Evolutionary conservation across 345 rosid species (phyloP), one percentile per base, ranked within the genome.

Genomic region (Crucihimalaya himalaica): DNA sequence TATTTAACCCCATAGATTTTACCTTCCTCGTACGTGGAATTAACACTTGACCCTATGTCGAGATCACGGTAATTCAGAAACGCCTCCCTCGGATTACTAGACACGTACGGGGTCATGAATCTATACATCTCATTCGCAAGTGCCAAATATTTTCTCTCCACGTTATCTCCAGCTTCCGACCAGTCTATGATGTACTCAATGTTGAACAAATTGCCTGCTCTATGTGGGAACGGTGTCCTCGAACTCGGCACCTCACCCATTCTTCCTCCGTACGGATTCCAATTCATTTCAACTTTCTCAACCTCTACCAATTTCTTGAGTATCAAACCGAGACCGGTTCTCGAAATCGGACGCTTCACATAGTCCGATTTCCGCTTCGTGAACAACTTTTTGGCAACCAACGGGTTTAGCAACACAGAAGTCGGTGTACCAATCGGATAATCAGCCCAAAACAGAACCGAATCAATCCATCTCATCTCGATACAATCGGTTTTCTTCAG

Each of bases 211-310:
- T 83, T 84, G 6, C 93, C 93, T 0, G 81, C 78, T 29, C 88
- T 66, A 28, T 89, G 96, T 0, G 96, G 96, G 25, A 87, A 89
- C 0, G 90, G 86, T 21, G 83, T 74, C 11, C 63, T 80, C 0
- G 81, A 39, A 4, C 73, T 71, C 0, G 85, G 57, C 19, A 89
- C 82, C 75, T 89, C 83, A 14, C 48, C 42, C 96, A 89, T 87
- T 51, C 70, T 84, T 0, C 96, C 90, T 1, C 96, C 96, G 5
- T 89, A 86, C 0, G 96, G 85, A 47, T 76, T 85, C 66, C 76
- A 81, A 34, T 14, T 5, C 78, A 84, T 25, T 20, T 14, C 18
- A 2, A 59, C 40, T 10, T 68, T 62, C 48, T 72, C 82, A 32
- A 78, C 23, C 25, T 82, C 80, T 2, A 72, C 76, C 53, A 89